A percentile compares a stretch with the other conserved stretches of the same genome.
Conservation (phyloP, 163 green algal species). For the Volvox carteri region DNA sequence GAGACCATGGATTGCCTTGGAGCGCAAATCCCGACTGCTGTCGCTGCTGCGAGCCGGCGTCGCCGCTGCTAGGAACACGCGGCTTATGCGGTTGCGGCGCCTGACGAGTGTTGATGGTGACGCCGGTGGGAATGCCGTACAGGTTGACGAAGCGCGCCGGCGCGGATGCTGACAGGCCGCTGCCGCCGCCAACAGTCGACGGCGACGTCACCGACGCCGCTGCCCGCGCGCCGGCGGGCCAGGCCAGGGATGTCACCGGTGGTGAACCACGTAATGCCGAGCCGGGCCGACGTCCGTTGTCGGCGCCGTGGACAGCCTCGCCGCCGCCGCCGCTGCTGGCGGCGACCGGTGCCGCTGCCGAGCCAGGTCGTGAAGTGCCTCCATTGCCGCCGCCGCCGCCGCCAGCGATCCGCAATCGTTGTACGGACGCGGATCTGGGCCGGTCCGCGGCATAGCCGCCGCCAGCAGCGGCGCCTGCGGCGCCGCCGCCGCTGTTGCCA, state of each 20-base stretch:
- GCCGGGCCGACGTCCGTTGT: background rate
- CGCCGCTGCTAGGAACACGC: background rate
- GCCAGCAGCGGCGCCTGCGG: background rate
- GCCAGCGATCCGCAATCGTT: background rate
- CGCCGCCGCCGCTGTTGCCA: background rate
- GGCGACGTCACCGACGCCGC: background rate
- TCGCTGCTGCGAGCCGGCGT: background rate
- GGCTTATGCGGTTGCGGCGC: constrained; percentile 30
- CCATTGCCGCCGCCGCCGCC: background rate
- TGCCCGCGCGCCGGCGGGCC: background rate
- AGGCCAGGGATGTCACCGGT: constrained; percentile 9
- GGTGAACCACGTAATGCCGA: background rate
- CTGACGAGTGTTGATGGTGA: background rate
- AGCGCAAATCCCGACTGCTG: constrained; percentile 20
- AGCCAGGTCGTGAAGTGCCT: background rate
- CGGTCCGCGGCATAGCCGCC: constrained; percentile 14
- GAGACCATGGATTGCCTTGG: constrained; percentile 51
- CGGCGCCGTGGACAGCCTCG: background rate
- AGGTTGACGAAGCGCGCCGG: constrained; percentile 39
- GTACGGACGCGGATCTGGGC: constrained; percentile 12
- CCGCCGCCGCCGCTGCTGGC: background rate
- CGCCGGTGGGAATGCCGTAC: constrained; percentile 25
- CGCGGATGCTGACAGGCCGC: background rate
- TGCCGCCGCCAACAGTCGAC: background rate
- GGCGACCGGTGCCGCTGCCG: background rate